These are phyloP conservation scores for Meyerozyma smithsonii DNA, from an alignment of 1,139 yeast genomes.

Conservation along the genomic window DNA sequence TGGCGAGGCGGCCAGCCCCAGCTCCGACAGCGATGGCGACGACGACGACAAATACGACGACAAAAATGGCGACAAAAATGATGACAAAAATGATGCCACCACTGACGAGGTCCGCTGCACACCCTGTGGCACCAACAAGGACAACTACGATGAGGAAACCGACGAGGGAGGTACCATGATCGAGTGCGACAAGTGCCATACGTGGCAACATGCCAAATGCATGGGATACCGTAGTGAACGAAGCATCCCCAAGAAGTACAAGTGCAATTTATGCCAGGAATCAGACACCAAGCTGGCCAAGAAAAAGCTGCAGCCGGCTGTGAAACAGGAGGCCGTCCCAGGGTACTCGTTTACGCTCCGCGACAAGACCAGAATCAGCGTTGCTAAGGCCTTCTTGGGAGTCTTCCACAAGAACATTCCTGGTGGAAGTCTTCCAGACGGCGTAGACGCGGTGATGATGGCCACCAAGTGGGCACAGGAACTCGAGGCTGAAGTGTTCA, in stretches of 20 bases:
- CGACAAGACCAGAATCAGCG: conserved; percentile 30
- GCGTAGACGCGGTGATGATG: conserved; percentile 22
- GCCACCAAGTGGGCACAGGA: conserved; percentile 35
- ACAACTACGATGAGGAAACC: conserved; percentile 54
- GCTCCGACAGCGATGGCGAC: conserved; percentile 4
- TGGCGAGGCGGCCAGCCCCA: conserved; percentile 3
- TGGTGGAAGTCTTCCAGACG: conserved; percentile 24
- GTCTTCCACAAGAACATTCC: conserved; percentile 42
- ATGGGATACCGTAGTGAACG: conserved; percentile 43
- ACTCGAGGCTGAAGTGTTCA: conserved; percentile 38
- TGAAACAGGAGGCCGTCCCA: conserved; percentile 6
- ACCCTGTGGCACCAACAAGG: conserved; percentile 63
- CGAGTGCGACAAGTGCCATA: conserved; percentile 70
- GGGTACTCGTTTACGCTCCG: conserved; percentile 12
- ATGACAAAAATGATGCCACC: conserved; percentile 28
- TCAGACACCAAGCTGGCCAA: background rate
- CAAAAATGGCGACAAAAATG: conserved; percentile 8
- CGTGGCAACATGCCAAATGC: conserved; percentile 85
- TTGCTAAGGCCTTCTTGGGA: conserved; percentile 34
- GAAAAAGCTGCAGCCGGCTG: background rate
- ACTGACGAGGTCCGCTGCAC: conserved; percentile 56
- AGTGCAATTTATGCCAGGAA: conserved; percentile 27
- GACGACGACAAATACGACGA: conserved; percentile 5
- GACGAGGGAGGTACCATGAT: conserved; percentile 66
- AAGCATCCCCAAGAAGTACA: conserved; percentile 28